phyloP scores from a whole-genome alignment of 352 stramenopile genomes.

The Phytopythium mirpurense region DNA sequence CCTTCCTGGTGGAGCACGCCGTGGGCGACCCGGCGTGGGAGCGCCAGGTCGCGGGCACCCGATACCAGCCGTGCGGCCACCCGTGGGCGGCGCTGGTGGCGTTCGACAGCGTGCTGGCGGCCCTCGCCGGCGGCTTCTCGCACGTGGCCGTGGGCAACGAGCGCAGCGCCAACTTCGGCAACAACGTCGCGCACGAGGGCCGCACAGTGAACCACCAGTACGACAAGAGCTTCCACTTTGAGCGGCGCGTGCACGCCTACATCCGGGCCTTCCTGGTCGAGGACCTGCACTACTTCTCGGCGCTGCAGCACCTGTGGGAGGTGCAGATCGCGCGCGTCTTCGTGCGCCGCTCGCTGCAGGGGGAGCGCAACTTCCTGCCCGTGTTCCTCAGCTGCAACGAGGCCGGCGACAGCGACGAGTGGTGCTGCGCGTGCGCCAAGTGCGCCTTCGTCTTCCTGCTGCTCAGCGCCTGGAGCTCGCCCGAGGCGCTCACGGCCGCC shows the following conservation, averaged over 20 bases:
- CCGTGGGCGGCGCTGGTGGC: conserved; percentile 32
- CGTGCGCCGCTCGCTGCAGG: conserved; percentile 16
- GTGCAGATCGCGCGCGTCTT: conserved; percentile 37
- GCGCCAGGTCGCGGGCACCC: conserved; percentile 15
- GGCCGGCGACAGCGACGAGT: conserved; percentile 24
- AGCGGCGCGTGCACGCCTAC: conserved; percentile 23
- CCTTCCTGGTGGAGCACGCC: conserved; percentile 26
- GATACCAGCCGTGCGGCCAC: conserved; percentile 25
- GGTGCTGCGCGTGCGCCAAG: conserved; percentile 37
- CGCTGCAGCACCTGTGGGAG: conserved; percentile 37
- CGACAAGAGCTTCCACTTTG: conserved; percentile 45
- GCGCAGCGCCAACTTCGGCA: conserved; percentile 33
- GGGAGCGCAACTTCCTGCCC: conserved; percentile 18
- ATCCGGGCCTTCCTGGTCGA: conserved; percentile 29
- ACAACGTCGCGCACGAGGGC: conserved; percentile 28
- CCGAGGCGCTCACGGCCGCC: conserved; percentile 16
- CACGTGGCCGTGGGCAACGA: conserved; percentile 35
- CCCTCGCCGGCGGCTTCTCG: conserved; percentile 23
- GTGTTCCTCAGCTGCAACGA: conserved; percentile 46
- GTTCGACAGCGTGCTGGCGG: conserved; percentile 32
- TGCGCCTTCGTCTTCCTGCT: conserved; percentile 39
- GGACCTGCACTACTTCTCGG: conserved; percentile 39
- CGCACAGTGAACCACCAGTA: conserved; percentile 37
- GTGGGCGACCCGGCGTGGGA: conserved; percentile 28
- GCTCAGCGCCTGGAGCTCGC: conserved; percentile 28